These are phyloP conservation scores for Ophiocordyceps unilateralis DNA, from an alignment of 2,329 filamentous ascomycete species.

Conservation along the genomic window DNA sequence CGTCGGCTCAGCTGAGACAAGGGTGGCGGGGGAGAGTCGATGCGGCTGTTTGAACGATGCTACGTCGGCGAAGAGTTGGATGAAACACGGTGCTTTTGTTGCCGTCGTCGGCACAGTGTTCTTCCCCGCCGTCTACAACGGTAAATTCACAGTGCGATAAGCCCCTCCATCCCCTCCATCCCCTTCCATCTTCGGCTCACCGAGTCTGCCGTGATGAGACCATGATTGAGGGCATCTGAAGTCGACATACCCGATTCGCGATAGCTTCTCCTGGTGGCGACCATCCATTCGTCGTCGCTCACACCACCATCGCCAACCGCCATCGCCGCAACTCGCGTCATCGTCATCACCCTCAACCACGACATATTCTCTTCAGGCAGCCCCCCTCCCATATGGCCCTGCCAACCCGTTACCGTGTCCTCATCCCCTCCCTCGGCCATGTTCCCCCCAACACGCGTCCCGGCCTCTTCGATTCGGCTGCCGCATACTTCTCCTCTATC, in stretches of 20 bases:
- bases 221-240: too few relatives aligned
- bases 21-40: not conserved
- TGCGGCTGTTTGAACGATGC: not conserved
- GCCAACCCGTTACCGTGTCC: constrained; percentile 8
- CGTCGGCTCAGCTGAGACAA: not conserved
- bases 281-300: too few relatives aligned
- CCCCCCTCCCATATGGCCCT: not conserved
- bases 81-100: not conserved
- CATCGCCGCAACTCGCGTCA: not conserved
- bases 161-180: too few relatives aligned
- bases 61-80: not conserved
- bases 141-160: too few relatives aligned
- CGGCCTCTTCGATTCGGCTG: constrained; percentile 10
- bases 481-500: constrained; percentile 15
- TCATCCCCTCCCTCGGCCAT: constrained; percentile 14
- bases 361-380: too few relatives aligned
- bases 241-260: too few relatives aligned
- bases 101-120: not conserved
- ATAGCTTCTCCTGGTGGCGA: too few relatives aligned
- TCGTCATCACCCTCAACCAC: not conserved
- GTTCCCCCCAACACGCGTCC: constrained; percentile 10
- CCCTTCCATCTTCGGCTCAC: too few relatives aligned
- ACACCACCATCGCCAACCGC: too few relatives aligned
- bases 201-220: too few relatives aligned
- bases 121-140: too few relatives aligned